phyloP scores from a whole-genome alignment of 192 early-diverging fungal species.

The Rhizoclosmatium sp. region DNA sequence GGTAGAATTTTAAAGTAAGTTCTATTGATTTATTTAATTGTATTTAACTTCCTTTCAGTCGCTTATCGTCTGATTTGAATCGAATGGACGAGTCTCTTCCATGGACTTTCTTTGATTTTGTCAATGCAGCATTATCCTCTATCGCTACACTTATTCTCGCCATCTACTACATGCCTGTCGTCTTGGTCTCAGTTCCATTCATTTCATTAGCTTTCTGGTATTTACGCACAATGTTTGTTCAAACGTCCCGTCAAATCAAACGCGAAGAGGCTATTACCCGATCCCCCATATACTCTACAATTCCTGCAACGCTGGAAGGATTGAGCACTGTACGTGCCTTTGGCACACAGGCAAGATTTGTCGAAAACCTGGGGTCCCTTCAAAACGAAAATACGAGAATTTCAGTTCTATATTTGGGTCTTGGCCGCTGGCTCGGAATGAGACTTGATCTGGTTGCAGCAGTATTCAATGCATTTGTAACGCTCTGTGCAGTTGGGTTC shows the following conservation, averaged over 20 bases:
- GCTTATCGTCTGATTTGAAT: slow-evolving; percentile 63
- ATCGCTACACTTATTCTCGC: slow-evolving; percentile 67
- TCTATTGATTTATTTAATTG: no score
- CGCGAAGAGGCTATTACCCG: slow-evolving; percentile 73
- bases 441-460: slow-evolving; percentile 21
- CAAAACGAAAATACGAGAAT: slow-evolving; percentile 43
- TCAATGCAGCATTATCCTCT: slow-evolving; percentile 66
- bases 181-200: slow-evolving; percentile 61
- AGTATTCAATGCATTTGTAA: neutral
- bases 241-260: slow-evolving; percentile 69
- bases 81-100: slow-evolving; percentile 67
- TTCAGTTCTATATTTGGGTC: slow-evolving; percentile 76
- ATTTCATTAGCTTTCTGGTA: slow-evolving; percentile 56
- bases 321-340: slow-evolving; percentile 42
- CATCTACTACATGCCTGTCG: slow-evolving; percentile 65
- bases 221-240: slow-evolving; percentile 62
- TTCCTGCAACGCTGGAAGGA: slow-evolving; percentile 48
- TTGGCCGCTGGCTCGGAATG: slow-evolving; percentile 67
- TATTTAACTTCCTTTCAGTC: slow-evolving; percentile 16
- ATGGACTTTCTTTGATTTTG: slow-evolving; percentile 60
- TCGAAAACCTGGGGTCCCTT: slow-evolving; percentile 55
- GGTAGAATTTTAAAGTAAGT: slow-evolving; percentile 64
- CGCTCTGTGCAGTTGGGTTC: slow-evolving; percentile 3
- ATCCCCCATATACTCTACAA: slow-evolving; percentile 56
- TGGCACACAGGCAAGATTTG: slow-evolving; percentile 21